These are phyloP conservation scores for Ceratocystis huliohia DNA, from an alignment of 2,329 filamentous ascomycete genomes.

Conservation along the genomic window DNA sequence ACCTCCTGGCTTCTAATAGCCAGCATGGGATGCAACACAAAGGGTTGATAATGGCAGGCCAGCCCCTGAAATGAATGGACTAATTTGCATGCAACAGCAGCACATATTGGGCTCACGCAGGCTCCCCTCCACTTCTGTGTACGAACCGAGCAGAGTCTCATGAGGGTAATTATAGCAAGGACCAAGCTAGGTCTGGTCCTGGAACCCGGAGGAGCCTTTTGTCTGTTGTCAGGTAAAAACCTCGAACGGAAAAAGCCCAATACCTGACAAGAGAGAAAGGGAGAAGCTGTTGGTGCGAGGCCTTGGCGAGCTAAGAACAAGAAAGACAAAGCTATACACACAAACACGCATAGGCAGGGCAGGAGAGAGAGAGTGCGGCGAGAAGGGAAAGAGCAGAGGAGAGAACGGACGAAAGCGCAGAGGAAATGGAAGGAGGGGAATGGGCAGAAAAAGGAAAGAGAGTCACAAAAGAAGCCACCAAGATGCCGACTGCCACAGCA, in stretches of 20 bases:
- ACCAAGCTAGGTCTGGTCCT: background rate
- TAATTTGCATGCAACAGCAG: background rate
- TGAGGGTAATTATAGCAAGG: constrained; percentile 3
- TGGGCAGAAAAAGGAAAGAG: background rate
- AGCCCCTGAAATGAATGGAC: background rate
- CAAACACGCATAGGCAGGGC: background rate
- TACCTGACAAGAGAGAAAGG: background rate
- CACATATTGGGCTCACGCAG: background rate
- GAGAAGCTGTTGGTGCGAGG: background rate
- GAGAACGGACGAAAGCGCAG: background rate
- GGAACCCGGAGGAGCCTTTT: background rate
- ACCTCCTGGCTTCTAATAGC: background rate
- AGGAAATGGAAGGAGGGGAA: background rate
- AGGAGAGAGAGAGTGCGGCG: background rate
- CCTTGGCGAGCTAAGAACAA: background rate
- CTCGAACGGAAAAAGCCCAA: no score
- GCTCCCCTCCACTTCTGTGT: background rate
- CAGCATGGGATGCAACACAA: background rate
- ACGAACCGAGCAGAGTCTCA: background rate
- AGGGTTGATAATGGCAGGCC: background rate
- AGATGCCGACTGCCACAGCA: background rate
- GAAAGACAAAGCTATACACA: background rate
- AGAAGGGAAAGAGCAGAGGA: background rate
- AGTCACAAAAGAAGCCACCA: background rate
- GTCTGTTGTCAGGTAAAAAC: background rate